phyloP scores from a whole-genome alignment of 2,329 filamentous ascomycete genomes.

The Ampelomyces quisqualis region DNA sequence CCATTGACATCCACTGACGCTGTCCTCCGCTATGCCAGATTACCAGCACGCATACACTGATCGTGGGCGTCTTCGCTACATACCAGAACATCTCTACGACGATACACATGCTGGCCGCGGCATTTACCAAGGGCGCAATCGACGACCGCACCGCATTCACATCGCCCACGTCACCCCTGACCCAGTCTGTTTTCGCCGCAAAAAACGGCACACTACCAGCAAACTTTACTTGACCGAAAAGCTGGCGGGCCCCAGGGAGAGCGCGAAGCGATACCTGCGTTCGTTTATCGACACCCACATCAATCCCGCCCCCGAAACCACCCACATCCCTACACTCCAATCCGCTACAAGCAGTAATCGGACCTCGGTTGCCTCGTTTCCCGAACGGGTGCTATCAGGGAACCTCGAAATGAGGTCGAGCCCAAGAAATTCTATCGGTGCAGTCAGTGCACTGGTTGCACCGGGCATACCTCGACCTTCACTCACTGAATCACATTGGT shows the following conservation, averaged over 20 bases:
- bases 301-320: constrained; percentile 21
- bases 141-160: constrained; percentile 59
- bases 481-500: constrained; percentile 45
- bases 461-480: constrained; percentile 45
- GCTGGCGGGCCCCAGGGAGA: constrained; percentile 53
- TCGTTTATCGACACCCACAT: constrained; percentile 48
- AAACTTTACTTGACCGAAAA: constrained; percentile 46
- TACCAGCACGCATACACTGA: constrained; percentile 42
- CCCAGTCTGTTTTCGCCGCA: constrained; percentile 30
- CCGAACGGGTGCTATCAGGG: constrained; percentile 27
- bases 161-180: constrained; percentile 54
- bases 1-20: constrained; percentile 34
- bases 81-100: constrained; percentile 39
- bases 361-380: constrained; percentile 29
- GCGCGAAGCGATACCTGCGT: constrained; percentile 53
- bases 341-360: constrained; percentile 36
- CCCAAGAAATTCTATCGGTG: constrained; percentile 44
- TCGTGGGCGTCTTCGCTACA: constrained; percentile 42
- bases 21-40: constrained; percentile 41
- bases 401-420: constrained; percentile 44
- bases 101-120: constrained; percentile 27
- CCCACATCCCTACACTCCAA: constrained; percentile 23
- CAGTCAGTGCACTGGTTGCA: constrained; percentile 24
- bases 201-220: constrained; percentile 34
- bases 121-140: constrained; percentile 53